Evolutionary conservation across 2,329 filamentous ascomycete genomes (phyloP).

Genomic region (Malbranchea zuffiana): DNA sequence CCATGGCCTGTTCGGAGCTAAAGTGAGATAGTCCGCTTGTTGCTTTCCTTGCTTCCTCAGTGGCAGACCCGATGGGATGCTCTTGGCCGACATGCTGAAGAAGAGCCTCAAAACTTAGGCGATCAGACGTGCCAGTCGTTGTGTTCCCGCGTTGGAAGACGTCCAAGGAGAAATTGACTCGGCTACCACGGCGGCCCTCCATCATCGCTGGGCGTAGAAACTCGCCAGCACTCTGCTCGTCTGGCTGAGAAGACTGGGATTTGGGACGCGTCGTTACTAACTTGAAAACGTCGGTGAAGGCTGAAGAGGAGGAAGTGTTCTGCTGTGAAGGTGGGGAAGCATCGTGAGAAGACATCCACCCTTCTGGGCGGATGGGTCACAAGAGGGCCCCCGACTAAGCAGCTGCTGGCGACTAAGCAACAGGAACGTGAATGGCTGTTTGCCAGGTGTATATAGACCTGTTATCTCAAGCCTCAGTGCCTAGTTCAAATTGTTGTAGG

Average conservation of each 20-base stretch:
- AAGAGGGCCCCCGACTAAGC: no score
- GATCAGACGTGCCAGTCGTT: constrained; percentile 25
- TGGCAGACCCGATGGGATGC: constrained; percentile 26
- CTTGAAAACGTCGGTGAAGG: constrained; percentile 35
- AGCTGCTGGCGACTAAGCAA: constrained; percentile 4
- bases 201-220: constrained; percentile 19
- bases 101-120: constrained; percentile 31
- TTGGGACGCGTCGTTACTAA: constrained; percentile 32
- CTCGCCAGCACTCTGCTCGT: constrained; percentile 24
- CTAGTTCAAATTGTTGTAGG: no score
- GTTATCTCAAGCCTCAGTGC: constrained; percentile 15
- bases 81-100: constrained; percentile 26
- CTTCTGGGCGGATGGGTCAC: constrained; percentile 10
- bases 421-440: constrained; percentile 5
- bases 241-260: constrained; percentile 29
- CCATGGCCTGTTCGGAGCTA: constrained; percentile 30
- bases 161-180: constrained; percentile 28
- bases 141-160: constrained; percentile 34
- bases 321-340: constrained; percentile 25
- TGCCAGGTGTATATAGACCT: constrained; percentile 5
- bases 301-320: constrained; percentile 29
- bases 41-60: constrained; percentile 30
- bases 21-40: constrained; percentile 27
- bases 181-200: constrained; percentile 26
- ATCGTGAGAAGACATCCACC: constrained; percentile 37